Base-by-base conservation (phyloP, 148 eudicot genomes). In the Oxyria digyna region DNA sequence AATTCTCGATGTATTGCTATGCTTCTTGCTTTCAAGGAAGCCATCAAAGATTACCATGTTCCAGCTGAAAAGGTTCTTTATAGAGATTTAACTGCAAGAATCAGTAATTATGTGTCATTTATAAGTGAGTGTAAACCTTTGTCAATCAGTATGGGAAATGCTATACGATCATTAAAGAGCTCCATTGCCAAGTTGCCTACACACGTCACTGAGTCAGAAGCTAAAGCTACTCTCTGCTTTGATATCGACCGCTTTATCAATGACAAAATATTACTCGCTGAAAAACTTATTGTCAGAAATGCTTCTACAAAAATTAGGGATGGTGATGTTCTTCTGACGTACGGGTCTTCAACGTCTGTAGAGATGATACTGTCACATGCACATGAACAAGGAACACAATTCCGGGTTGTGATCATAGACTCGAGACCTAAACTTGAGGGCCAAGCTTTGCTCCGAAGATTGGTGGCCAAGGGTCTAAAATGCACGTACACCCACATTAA, bases 61-160 rank as follows among this genome's bases (percentile, higher is more conserved):
- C 96, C 98, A 69, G 80, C 86, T 40, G 83, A 89, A 33, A 93
- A 85, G 74, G 52, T 79, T 75, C 83, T 87, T 21, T 67, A 52
- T 65, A 83, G 98, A 78, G 98, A 93, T 78, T 62, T 93, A 74
- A 78, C 87, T 18, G 74, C 96, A 26, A 93, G 81, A 77, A 78
- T 93, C 79, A 86, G 81, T 71, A 76, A 81, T 70, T 87, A 79
- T 41, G 77, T 93, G 55, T 93, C 98, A 24, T 93, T 83, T 76
- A 68, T 93, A 63, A 89, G 78, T 70, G 90, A 86, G 69, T 93
- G 98, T 77, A 78, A 96, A 71, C 98, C 95, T 68, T 84, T 93
- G 70, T 87, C 98, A 35, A 81, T 89, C 78, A 87, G 98, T 77
- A 93, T 93, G 98, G 98, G 98, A 45, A 89, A 89, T 77, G 95